These are phyloP conservation scores for Rhododendron griersonianum DNA, from an alignment of 148 eudicot genomes.

Conservation along the genomic window DNA sequence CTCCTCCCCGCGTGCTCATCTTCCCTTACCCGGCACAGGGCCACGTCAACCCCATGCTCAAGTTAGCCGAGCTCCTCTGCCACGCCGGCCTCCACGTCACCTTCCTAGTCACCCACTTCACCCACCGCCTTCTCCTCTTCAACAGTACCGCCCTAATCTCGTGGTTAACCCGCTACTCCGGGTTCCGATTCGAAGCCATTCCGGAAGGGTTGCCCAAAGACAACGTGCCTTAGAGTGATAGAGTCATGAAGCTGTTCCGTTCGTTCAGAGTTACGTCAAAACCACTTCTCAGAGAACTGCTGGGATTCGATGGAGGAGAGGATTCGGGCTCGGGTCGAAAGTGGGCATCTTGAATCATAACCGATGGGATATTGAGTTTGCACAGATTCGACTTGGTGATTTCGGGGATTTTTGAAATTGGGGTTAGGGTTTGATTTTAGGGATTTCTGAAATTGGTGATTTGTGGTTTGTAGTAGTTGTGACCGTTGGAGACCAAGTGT, in stretches of 20 bases:
- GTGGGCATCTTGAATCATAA: background rate
- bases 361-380: too few relatives aligned
- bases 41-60: slow-evolving; percentile 28
- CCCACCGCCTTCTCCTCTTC: slow-evolving; percentile 15
- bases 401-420: too few relatives aligned
- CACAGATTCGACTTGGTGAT: too few relatives aligned
- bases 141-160: slow-evolving; percentile 5
- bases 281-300: slow-evolving; percentile 23
- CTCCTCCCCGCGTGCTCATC: slow-evolving; percentile 24
- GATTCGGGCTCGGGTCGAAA: background rate
- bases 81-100: slow-evolving; percentile 22
- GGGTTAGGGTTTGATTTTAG: too few relatives aligned
- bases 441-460: too few relatives aligned
- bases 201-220: slow-evolving; percentile 32
- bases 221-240: slow-evolving; percentile 6
- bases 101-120: slow-evolving; percentile 19
- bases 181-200: slow-evolving; percentile 20
- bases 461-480: too few relatives aligned
- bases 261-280: background rate
- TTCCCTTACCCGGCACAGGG: slow-evolving; percentile 54
- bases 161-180: slow-evolving; percentile 14
- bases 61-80: slow-evolving; percentile 26
- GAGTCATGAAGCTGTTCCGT: background rate
- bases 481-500: too few relatives aligned
- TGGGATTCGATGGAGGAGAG: slow-evolving; percentile 1